These are phyloP conservation scores for Globisporangium canariense DNA, from an alignment of 352 stramenopile species.

Conservation along the genomic window DNA sequence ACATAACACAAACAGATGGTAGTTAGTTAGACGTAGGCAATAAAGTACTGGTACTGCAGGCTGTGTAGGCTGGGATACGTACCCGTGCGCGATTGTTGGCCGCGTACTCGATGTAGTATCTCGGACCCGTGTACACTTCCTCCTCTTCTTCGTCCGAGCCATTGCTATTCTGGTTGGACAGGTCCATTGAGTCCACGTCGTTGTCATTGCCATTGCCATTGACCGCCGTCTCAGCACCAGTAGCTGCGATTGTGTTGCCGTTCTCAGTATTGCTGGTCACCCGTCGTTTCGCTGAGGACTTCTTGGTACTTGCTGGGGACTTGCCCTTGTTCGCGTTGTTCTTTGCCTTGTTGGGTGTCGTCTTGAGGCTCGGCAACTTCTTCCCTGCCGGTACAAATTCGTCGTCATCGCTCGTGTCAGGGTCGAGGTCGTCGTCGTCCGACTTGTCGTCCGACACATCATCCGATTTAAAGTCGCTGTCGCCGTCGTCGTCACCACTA, in stretches of 20 bases:
- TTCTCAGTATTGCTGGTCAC: conserved; percentile 3
- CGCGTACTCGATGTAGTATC: conserved; percentile 72
- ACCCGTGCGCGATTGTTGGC: conserved; percentile 57
- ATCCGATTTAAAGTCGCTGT: conserved; percentile 39
- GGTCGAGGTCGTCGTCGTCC: conserved; percentile 22
- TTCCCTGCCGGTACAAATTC: conserved; percentile 22
- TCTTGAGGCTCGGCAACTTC: conserved; percentile 22
- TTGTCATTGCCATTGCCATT: conserved; percentile 25
- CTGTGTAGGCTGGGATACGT: not conserved
- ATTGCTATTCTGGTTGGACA: conserved; percentile 12
- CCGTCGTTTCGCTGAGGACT: conserved; percentile 7
- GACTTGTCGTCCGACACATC: conserved; percentile 1
- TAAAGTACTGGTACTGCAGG: not conserved
- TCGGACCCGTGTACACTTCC: conserved; percentile 43
- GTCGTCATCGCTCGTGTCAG: conserved; percentile 22
- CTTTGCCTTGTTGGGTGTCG: conserved; percentile 7
- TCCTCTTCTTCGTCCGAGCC: conserved; percentile 33
- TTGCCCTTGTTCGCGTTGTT: conserved; percentile 13
- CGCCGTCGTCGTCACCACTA: conserved; percentile 29
- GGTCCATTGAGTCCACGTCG: conserved; percentile 38
- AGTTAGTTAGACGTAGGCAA: conserved; percentile 6
- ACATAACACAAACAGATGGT: not conserved
- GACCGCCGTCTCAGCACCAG: not conserved
- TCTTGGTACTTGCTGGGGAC: conserved; percentile 6
- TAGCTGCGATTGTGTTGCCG: not conserved